Base-by-base conservation (phyloP, 2,329 filamentous ascomycete species). In the Thielaviopsis euricoi region DNA sequence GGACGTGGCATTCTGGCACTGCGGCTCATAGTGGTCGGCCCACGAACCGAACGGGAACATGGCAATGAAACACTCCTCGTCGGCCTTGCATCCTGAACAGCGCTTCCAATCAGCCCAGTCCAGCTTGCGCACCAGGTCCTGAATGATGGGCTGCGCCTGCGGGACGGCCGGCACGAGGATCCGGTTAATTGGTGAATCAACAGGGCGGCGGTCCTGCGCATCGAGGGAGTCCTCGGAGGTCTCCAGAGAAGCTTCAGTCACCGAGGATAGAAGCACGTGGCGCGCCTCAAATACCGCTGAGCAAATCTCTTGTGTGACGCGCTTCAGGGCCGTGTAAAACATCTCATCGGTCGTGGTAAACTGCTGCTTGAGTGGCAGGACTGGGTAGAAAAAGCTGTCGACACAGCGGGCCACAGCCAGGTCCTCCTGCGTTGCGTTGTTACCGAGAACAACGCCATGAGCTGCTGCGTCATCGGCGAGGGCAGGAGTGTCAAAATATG, bases 81-180 rank as follows among this genome's bases (percentile, higher is more conserved):
- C 72, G 7, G 71, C 70, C 0, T 63, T 66, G 64, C 82, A 85
- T 0, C 72, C 71, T 6, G 71, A 69, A 55, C 79, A 80, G 54
- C 75, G 71, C 63, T 79, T 82, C 80, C 80, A 85, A 0, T 68
- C 73, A 3, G 78, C 74, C 82, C 82, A 86, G 6, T 71, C 71
- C 2, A 86, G 69, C 58, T 75, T 76, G 1, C 67, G 61, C 21
- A 76, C 73, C 17, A 85, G 57, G 0, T 55, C 37, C 17, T 58
- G 61, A 7, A 69, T 55, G 6, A 64, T 55, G 19, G 29, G 26
- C 1, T 60, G 58, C 3, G 59, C 62, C 15, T 15, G 21, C 37
- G 43, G 49, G 0, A 64, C 59, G 5, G 52, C 58, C 2, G 58
- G 55, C 26, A 53, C 25, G 6, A 56, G 54, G 13, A 55, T 37